Evolutionary conservation across 2,329 filamentous ascomycete genomes (phyloP).

Genomic region (Verticillium albo-atrum): DNA sequence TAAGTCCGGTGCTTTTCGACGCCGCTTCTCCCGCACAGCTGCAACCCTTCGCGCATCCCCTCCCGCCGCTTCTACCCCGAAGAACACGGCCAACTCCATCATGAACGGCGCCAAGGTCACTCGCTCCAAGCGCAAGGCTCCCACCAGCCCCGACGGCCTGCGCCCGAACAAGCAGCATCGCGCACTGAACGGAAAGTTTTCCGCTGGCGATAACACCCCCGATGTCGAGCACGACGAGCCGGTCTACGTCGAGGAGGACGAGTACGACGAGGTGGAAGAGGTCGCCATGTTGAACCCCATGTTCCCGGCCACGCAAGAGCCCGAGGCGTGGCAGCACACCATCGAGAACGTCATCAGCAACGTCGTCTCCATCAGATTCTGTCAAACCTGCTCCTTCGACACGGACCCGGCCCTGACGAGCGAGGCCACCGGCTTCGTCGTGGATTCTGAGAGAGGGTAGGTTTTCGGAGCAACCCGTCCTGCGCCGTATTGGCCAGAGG

Average conservation of each 20-base stretch:
- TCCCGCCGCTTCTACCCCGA: not conserved
- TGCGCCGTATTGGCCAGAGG: not conserved
- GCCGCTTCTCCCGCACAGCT: not conserved
- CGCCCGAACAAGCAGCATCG: slow-evolving; percentile 37
- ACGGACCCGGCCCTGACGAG: slow-evolving; percentile 92
- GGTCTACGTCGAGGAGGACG: slow-evolving; percentile 29
- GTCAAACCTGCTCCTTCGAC: slow-evolving; percentile 95
- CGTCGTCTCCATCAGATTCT: slow-evolving; percentile 98
- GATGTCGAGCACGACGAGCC: slow-evolving; percentile 24
- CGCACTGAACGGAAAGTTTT: slow-evolving; percentile 42
- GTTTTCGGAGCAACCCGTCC: slow-evolving; percentile 23
- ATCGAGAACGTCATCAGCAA: slow-evolving; percentile 92
- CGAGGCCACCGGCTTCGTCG: slow-evolving; percentile 96
- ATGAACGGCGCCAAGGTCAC: slow-evolving; percentile 40
- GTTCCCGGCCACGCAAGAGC: slow-evolving; percentile 12
- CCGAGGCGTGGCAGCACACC: slow-evolving; percentile 82
- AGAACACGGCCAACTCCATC: slow-evolving; percentile 9
- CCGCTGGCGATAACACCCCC: slow-evolving; percentile 45
- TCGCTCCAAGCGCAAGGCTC: slow-evolving; percentile 49
- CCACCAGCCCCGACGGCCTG: slow-evolving; percentile 32
- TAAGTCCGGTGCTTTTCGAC: not conserved
- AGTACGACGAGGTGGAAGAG: slow-evolving; percentile 34
- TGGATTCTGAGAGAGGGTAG: slow-evolving; percentile 84
- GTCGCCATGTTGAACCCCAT: slow-evolving; percentile 17
- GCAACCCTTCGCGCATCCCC: not conserved